Percentiles rank a stretch among this genome's conserved stretches.
Conservation (phyloP, 306 rosid species). For the Trifolium repens region DNA sequence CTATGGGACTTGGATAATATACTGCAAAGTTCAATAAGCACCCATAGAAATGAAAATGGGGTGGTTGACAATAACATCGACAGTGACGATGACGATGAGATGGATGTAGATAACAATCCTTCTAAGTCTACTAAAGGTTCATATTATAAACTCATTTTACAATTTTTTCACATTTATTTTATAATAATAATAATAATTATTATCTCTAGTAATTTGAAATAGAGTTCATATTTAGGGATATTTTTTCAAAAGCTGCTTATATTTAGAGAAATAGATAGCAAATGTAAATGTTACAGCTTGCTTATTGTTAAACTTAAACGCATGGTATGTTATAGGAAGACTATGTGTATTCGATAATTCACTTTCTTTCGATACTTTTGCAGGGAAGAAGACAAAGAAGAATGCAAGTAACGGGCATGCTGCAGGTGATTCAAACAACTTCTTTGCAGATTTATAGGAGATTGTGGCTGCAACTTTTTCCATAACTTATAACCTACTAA, state of each 20-base stretch:
- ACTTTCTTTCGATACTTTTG: constrained; percentile 37
- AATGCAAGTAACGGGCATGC: constrained; percentile 49
- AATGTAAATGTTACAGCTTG: constrained; percentile 2
- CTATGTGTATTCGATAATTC: not conserved
- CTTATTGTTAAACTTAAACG: not conserved
- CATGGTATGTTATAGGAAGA: constrained; percentile 20
- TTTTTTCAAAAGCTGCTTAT: not conserved
- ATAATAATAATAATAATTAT: no score
- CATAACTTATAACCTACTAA: not conserved
- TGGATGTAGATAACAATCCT: constrained; percentile 61
- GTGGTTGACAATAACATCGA: constrained; percentile 46
- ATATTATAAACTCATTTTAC: constrained; percentile 1
- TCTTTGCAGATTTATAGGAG: constrained; percentile 67
- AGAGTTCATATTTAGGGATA: not conserved
- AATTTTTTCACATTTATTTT: not conserved
- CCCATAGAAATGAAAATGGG: constrained; percentile 44
- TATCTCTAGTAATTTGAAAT: not conserved
- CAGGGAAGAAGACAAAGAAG: constrained; percentile 59
- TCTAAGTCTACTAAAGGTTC: constrained; percentile 53
- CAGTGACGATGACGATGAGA: constrained; percentile 60
- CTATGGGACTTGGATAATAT: constrained; percentile 77
- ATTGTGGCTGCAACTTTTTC: constrained; percentile 21
- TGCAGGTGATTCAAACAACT: constrained; percentile 38
- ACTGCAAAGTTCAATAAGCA: constrained; percentile 53
- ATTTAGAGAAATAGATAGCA: not conserved